Evolutionary conservation across 202 grass and related monocot genomes (phyloP).

Genomic region (Cymbopogon flexuosus): DNA sequence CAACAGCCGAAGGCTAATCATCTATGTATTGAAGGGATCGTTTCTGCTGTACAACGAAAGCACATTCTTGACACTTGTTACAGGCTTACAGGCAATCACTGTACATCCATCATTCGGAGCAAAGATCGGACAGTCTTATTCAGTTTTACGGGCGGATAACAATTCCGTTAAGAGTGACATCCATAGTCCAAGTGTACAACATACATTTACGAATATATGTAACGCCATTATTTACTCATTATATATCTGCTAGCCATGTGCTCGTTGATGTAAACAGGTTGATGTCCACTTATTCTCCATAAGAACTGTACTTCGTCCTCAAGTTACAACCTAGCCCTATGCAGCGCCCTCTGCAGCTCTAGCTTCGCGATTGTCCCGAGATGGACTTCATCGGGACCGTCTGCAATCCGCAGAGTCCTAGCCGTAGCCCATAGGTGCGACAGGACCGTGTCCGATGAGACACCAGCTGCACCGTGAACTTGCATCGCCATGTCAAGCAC

Average conservation of each 20-base stretch:
- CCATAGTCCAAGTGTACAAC: neutral
- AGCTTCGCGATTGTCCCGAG: constrained; percentile 80
- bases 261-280: neutral
- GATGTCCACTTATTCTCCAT: neutral
- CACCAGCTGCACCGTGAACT: constrained; percentile 79
- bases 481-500: constrained; percentile 94
- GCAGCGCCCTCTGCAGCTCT: constrained; percentile 61
- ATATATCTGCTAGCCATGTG: neutral
- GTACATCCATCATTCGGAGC: too few species aligned
- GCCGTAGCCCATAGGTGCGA: constrained; percentile 83
- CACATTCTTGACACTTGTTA: too few species aligned
- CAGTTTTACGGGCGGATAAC: too few species aligned
- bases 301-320: neutral
- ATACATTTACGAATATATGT: constrained; percentile 16
- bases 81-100: too few species aligned
- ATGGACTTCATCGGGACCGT: constrained; percentile 92
- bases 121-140: too few species aligned
- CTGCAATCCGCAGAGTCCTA: constrained; percentile 73
- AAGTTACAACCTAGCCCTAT: constrained; percentile 51
- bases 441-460: constrained; percentile 65
- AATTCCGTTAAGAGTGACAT: too few species aligned
- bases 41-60: too few species aligned
- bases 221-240: constrained; percentile 11
- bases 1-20: constrained; percentile 29
- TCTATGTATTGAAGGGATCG: neutral